Percentiles rank a stretch among this genome's conserved stretches.
These are phyloP conservation scores for Inga oerstediana DNA, from an alignment of 306 rosid genomes.

Conservation along the genomic window DNA sequence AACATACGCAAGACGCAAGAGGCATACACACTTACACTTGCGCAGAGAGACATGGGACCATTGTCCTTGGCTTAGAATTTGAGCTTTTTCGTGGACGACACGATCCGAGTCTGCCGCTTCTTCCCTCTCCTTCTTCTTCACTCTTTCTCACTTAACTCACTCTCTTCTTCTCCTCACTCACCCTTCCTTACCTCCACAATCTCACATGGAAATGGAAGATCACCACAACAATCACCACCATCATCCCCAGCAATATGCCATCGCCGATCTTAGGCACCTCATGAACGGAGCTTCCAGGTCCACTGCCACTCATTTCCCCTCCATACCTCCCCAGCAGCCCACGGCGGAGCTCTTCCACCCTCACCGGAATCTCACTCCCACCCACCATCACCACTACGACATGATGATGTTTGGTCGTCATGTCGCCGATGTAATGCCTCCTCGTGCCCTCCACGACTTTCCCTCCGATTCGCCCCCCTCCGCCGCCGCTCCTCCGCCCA, in stretches of 20 bases:
- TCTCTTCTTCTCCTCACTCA: neutral
- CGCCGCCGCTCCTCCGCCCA: neutral
- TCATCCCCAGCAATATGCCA: constrained; percentile 43
- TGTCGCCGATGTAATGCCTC: constrained; percentile 46
- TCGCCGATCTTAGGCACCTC: constrained; percentile 72
- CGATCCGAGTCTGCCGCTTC: constrained; percentile 95
- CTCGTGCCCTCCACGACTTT: constrained; percentile 55
- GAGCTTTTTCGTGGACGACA: constrained; percentile 85
- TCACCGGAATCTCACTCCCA: constrained; percentile 44
- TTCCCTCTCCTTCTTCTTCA: constrained; percentile 21
- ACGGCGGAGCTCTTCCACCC: constrained; percentile 62
- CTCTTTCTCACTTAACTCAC: constrained; percentile 3
- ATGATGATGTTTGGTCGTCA: constrained; percentile 75
- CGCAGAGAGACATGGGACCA: constrained; percentile 76
- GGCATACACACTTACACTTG: constrained; percentile 35
- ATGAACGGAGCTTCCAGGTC: constrained; percentile 48
- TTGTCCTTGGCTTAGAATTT: constrained; percentile 55
- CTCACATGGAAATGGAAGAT: constrained; percentile 83
- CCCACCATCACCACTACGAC: constrained; percentile 52
- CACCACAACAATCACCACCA: constrained; percentile 31
- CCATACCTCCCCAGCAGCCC: constrained; percentile 42
- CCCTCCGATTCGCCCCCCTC: constrained; percentile 50
- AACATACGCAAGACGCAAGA: constrained; percentile 4
- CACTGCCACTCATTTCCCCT: constrained; percentile 42
- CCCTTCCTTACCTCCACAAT: neutral